Base-by-base conservation (phyloP, 257 asterid genomes). In the Scutellaria galericulata region DNA sequence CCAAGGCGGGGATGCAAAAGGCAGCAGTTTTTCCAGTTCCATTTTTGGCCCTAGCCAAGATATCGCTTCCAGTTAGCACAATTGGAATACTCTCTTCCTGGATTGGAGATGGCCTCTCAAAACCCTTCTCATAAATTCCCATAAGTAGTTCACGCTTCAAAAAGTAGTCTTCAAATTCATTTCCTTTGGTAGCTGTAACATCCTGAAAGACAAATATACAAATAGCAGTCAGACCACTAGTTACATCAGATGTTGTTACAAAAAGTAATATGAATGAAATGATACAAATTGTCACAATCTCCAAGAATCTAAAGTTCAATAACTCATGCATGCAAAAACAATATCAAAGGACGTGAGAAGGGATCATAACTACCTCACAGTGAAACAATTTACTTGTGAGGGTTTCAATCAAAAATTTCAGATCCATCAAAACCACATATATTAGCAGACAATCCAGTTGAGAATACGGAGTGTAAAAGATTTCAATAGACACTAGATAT, bases 11-110 rank as follows among this genome's bases (percentile, higher is more conserved):
- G 68, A 92, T 83, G 82, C 96, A 92, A 73, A 90, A 92, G 15
- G 98, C 90, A 69, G 98, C 98, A 77, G 96, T 92, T 83, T 92
- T 92, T 75, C 98, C 98, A 2, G 98, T 92, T 77, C 96, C 98
- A 76, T 92, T 89, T 82, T 92, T 92, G 41, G 97, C 97, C 85
- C 97, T 86, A 66, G 97, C 97, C 80, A 92, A 79, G 53, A 92
- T 92, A 80, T 92, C 90, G 47, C 96, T 92, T 65, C 97, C 97
- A 66, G 96, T 92, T 57, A 92, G 88, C 67, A 92, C 96, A 79
- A 92, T 92, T 24, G 98, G 98, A 63, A 92, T 92, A 73, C 98
- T 92, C 85, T 92, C 98, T 86, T 92, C 98, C 83, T 92, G 98
- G 73, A 90, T 88, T 0, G 97, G 97, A 42, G 97, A 92, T 71